Conservation (phyloP, 805 yeast species). For the Teunomyces kruisii region DNA sequence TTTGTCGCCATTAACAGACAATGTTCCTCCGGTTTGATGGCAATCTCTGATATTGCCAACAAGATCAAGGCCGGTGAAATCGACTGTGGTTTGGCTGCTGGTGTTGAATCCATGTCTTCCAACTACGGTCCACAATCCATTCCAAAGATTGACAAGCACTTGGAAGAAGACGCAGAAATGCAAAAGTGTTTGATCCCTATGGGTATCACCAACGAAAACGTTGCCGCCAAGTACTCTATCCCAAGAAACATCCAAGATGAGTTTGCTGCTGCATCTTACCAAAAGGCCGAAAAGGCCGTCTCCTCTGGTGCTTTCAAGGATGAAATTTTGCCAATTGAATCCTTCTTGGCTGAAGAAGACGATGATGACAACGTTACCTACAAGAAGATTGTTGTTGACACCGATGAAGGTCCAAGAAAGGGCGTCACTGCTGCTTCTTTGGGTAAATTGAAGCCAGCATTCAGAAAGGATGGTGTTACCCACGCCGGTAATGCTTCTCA, state of each 20-base stretch:
- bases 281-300: slow-evolving; percentile 79
- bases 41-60: slow-evolving; percentile 85
- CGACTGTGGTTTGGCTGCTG: slow-evolving; percentile 86
- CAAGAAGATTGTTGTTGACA: slow-evolving; percentile 47
- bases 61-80: slow-evolving; percentile 87
- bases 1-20: slow-evolving; percentile 88
- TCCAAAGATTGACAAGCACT: slow-evolving; percentile 43
- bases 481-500: slow-evolving; percentile 98
- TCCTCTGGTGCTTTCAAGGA: slow-evolving; percentile 73
- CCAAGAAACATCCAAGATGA: slow-evolving; percentile 76
- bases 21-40: slow-evolving; percentile 92
- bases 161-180: slow-evolving; percentile 38
- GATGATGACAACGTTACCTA: slow-evolving; percentile 52
- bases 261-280: slow-evolving; percentile 85
- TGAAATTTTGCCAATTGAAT: slow-evolving; percentile 81
- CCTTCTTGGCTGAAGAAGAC: slow-evolving; percentile 55
- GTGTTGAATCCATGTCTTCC: slow-evolving; percentile 92
- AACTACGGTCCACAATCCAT: slow-evolving; percentile 81
- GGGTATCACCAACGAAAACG: slow-evolving; percentile 95
- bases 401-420: slow-evolving; percentile 88
- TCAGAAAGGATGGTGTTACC: slow-evolving; percentile 78
- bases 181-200: slow-evolving; percentile 85
- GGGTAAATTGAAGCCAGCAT: slow-evolving; percentile 80
- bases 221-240: slow-evolving; percentile 65
- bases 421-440: slow-evolving; percentile 80